phyloP scores from a whole-genome alignment of 805 yeast genomes.

The Teunomyces barrocoloradensis region DNA sequence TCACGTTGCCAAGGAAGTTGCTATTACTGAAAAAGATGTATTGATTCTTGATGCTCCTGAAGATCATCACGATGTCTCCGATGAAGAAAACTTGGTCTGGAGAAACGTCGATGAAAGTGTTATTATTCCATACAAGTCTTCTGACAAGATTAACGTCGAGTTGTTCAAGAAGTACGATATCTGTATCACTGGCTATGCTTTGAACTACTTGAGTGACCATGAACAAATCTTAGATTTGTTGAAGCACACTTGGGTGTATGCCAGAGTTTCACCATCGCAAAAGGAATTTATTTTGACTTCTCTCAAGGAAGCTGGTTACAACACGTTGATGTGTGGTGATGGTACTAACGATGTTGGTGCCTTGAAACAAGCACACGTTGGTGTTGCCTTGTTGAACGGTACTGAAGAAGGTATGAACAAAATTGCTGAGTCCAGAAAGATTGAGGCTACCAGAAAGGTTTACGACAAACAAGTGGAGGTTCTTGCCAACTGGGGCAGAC shows the following conservation, averaged over 20 bases:
- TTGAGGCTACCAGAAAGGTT: conserved; percentile 59
- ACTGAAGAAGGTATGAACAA: conserved; percentile 92
- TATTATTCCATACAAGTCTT: conserved; percentile 62
- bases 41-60: conserved; percentile 85
- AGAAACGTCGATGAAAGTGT: conserved; percentile 77
- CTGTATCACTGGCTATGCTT: conserved; percentile 91
- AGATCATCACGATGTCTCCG: conserved; percentile 50
- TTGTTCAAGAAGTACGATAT: conserved; percentile 72
- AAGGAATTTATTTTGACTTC: conserved; percentile 87
- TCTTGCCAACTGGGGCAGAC: conserved; percentile 78
- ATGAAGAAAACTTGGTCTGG: conserved; percentile 67
- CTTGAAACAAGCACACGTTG: conserved; percentile 95
- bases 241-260: conserved; percentile 93
- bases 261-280: conserved; percentile 95
- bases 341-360: conserved; percentile 99
- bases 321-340: conserved; percentile 98
- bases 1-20: conserved; percentile 94
- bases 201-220: conserved; percentile 63
- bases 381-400: conserved; percentile 96
- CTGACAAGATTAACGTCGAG: conserved; percentile 51
- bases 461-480: conserved; percentile 83
- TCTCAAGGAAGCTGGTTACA: conserved; percentile 84
- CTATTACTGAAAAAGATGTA: conserved; percentile 77
- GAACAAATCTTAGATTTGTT: conserved; percentile 69
- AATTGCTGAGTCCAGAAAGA: conserved; percentile 74